phyloP scores from a whole-genome alignment of 2,329 filamentous ascomycete genomes.

The Colletotrichum sp. region DNA sequence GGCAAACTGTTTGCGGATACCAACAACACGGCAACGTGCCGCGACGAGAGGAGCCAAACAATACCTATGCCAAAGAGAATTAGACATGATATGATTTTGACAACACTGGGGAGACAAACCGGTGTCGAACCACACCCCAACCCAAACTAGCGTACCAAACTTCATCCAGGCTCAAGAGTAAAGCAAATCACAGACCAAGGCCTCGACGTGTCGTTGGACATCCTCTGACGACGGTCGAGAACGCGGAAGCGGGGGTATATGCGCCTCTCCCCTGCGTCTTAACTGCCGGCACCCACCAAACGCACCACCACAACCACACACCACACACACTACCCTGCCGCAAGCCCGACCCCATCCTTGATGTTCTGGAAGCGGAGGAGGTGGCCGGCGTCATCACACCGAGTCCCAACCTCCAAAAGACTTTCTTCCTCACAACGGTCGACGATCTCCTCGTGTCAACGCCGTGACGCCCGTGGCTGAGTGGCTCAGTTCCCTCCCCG shows the following conservation, averaged over 20 bases:
- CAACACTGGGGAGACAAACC: neutral
- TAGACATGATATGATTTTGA: neutral
- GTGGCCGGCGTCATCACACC: slow-evolving; percentile 1
- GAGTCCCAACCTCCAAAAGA: neutral
- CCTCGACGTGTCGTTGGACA: neutral
- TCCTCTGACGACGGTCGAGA: neutral
- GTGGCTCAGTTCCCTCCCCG: neutral
- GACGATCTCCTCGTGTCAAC: neutral
- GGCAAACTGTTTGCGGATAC: neutral
- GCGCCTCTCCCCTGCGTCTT: slow-evolving; percentile 18
- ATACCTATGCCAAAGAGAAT: neutral
- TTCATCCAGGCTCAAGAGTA: neutral
- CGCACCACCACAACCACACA: neutral
- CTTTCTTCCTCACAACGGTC: neutral
- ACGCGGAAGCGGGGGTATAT: neutral
- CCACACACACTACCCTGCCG: neutral
- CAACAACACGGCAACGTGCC: neutral
- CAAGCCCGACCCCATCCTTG: neutral
- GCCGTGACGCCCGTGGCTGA: neutral
- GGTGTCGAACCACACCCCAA: neutral
- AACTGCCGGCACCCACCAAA: slow-evolving; percentile 11
- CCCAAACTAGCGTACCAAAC: neutral
- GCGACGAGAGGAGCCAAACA: neutral
- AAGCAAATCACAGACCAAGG: neutral
- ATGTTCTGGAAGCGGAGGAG: neutral